Conservation (phyloP, 2,329 filamentous ascomycete genomes). For the Aspergillus sp. region DNA sequence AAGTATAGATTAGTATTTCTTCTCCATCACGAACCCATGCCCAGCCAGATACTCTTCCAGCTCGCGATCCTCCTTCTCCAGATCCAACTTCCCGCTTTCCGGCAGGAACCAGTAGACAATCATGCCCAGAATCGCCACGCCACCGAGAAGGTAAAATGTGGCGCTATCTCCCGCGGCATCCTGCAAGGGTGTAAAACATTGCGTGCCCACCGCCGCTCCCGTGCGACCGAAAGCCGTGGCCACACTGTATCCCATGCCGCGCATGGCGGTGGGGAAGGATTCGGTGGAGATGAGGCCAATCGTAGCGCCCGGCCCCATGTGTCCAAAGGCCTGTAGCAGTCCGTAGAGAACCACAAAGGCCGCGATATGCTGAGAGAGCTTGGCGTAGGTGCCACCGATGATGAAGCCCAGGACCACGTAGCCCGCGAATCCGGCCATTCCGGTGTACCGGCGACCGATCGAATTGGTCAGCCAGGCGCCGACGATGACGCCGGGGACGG, state of each 20-base stretch:
- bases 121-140: constrained; percentile 31
- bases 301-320: constrained; percentile 40
- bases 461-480: constrained; percentile 37
- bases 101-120: constrained; percentile 35
- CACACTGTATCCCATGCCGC: constrained; percentile 37
- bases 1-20: background rate
- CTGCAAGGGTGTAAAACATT: constrained; percentile 38
- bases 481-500: constrained; percentile 37
- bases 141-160: constrained; percentile 37
- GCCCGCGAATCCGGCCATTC: constrained; percentile 33
- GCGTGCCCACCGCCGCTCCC: constrained; percentile 38
- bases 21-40: constrained; percentile 21
- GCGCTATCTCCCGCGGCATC: constrained; percentile 30
- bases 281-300: constrained; percentile 38
- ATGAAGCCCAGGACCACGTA: constrained; percentile 35
- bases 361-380: constrained; percentile 31
- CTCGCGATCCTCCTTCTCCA: constrained; percentile 31
- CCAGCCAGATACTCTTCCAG: constrained; percentile 27
- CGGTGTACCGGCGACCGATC: constrained; percentile 35
- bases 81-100: constrained; percentile 31
- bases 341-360: constrained; percentile 40
- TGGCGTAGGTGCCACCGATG: constrained; percentile 32
- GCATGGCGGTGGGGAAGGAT: constrained; percentile 36
- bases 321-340: constrained; percentile 34
- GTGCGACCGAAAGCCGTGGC: constrained; percentile 38